Evolutionary conservation across 768 basidiomycete species (phyloP).

Genomic region (Leccinum subtestaceum): DNA sequence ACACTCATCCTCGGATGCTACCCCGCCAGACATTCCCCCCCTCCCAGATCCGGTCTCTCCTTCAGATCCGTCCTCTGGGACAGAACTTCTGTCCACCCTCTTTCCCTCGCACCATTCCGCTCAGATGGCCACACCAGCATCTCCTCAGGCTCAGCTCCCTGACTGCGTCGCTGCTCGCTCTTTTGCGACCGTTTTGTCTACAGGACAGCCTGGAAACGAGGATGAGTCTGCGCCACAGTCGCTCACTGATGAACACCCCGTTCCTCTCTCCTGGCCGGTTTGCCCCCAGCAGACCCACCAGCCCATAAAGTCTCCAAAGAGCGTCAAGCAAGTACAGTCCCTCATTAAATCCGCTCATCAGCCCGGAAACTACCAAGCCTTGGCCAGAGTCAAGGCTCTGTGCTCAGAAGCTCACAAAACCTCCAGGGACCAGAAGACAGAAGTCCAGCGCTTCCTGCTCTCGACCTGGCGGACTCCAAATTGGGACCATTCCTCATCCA

Average conservation of each 20-base stretch:
- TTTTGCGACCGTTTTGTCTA: slow-evolving; percentile 31
- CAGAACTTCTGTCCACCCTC: slow-evolving; percentile 20
- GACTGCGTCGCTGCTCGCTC: slow-evolving; percentile 36
- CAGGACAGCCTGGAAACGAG: slow-evolving; percentile 27
- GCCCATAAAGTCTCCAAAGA: slow-evolving; percentile 31
- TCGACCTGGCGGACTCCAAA: slow-evolving; percentile 46
- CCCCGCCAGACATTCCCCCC: slow-evolving; percentile 9
- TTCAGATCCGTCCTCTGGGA: slow-evolving; percentile 14
- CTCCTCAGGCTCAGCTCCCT: slow-evolving; percentile 34
- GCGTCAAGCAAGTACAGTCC: slow-evolving; percentile 39
- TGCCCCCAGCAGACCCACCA: slow-evolving; percentile 15
- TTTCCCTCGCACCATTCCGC: slow-evolving; percentile 23
- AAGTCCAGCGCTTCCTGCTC: slow-evolving; percentile 41
- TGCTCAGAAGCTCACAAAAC: slow-evolving; percentile 46
- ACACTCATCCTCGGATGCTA: slow-evolving; percentile 1
- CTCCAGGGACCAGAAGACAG: slow-evolving; percentile 42
- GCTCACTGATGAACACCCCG: slow-evolving; percentile 20
- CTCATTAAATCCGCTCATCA: slow-evolving; percentile 44
- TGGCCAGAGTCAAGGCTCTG: slow-evolving; percentile 42
- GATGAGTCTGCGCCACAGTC: slow-evolving; percentile 26
- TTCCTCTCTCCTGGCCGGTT: slow-evolving; percentile 26
- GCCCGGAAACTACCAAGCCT: slow-evolving; percentile 39
- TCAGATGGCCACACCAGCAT: slow-evolving; percentile 31
- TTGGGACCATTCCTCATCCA: slow-evolving; percentile 25
- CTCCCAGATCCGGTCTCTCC: slow-evolving; percentile 1